Base-by-base conservation (phyloP, 805 yeast genomes). In the Vanderwaltozyma yarrowii region DNA sequence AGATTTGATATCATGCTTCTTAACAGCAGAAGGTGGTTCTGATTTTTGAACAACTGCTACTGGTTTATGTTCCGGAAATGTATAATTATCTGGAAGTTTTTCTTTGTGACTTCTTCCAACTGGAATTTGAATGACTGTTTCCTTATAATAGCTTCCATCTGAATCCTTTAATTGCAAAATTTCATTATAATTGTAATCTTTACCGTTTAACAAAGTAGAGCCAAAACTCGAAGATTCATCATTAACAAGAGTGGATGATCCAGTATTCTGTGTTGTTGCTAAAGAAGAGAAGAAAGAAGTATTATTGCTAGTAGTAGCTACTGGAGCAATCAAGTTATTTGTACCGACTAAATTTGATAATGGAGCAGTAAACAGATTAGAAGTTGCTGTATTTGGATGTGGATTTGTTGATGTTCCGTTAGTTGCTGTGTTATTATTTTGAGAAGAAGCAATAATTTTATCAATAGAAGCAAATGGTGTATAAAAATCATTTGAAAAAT, bases 101-200 rank as follows among this genome's bases (percentile, higher is more conserved):
- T 40, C 48, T 18, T 37, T 36, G 16, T 33, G 39, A 17, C 37
- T 38, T 35, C 47, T 42, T 5, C 34, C 34, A 14, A 36, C 31
- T 4, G 64, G 62, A 4, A 58, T 44, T 16, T 50, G 49, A 11
- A 54, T 54, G 9, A 39, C 39, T 3, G 49, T 45, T 35, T 52
- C 56, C 15, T 44, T 56, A 39, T 54, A 58, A 25, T 44, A 49
- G 16, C 54, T 45, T 4, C 54, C 58, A 24, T 54, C 58, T 5
- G 29, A 33, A 30, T 40, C 47, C 17, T 43, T 50, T 34, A 52
- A 39, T 9, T 46, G 35, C 18, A 56, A 43, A 6, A 58, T 39
- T 37, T 59, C 56, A 23, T 50, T 50, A 14, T 51, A 51, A 4
- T 54, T 51, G 20, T 41, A 52, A 39, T 54, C 60, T 13, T 35